phyloP scores from a whole-genome alignment of 805 yeast species.

The Yarrowia yakushimensis region DNA sequence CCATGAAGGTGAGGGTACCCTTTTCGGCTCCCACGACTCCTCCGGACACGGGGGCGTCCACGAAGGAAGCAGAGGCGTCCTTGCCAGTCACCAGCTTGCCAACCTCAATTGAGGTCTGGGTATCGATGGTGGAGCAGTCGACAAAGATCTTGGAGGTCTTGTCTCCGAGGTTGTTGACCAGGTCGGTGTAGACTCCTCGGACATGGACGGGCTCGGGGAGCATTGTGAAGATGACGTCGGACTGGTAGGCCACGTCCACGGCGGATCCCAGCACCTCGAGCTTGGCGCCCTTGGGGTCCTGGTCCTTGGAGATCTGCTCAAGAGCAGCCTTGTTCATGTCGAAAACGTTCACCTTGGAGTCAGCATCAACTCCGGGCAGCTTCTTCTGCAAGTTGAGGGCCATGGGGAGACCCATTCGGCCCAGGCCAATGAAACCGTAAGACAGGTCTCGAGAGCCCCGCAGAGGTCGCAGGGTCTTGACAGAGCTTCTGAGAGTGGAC shows the following conservation, averaged over 20 bases:
- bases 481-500: constrained; percentile 2
- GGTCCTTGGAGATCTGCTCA: constrained; percentile 33
- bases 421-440: constrained; percentile 56
- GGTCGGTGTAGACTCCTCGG: constrained; percentile 41
- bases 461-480: constrained; percentile 13
- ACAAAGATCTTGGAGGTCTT: constrained; percentile 38
- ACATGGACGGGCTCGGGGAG: constrained; percentile 55
- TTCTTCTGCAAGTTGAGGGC: constrained; percentile 46
- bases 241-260: constrained; percentile 31
- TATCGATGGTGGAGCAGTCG: constrained; percentile 53
- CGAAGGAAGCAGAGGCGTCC: constrained; percentile 41
- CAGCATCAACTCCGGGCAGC: constrained; percentile 42
- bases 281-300: constrained; percentile 33
- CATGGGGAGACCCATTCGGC: constrained; percentile 57
- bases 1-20: constrained; percentile 52
- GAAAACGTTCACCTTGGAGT: constrained; percentile 37
- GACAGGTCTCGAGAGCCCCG: constrained; percentile 21
- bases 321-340: constrained; percentile 41
- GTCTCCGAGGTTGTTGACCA: constrained; percentile 37
- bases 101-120: constrained; percentile 45
- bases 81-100: constrained; percentile 41
- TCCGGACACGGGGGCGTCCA: constrained; percentile 57
- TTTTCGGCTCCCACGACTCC: constrained; percentile 54
- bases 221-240: constrained; percentile 47
- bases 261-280: constrained; percentile 29